These are phyloP conservation scores for Brassica hybrid DNA, from an alignment of 441 rosid genomes.

Conservation along the genomic window DNA sequence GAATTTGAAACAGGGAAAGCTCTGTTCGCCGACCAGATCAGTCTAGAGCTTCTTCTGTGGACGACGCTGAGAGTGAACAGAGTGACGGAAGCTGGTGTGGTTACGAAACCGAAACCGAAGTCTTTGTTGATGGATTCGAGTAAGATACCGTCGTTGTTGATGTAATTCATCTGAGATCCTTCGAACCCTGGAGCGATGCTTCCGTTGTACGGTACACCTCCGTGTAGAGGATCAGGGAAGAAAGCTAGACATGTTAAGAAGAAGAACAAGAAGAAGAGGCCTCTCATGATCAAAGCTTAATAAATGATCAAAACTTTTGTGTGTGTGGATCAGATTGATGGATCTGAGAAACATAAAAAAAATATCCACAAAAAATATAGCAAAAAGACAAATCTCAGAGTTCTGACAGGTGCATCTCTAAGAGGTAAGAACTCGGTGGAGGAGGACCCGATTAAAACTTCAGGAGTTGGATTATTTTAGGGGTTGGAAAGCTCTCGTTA, in stretches of 20 bases:
- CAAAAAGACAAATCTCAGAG: constrained; percentile 38
- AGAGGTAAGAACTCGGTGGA: constrained; percentile 1
- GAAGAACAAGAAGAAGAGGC: constrained; percentile 36
- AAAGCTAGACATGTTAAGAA: constrained; percentile 44
- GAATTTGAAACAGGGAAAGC: constrained; percentile 68
- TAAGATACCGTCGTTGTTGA: constrained; percentile 65
- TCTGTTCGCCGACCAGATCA: constrained; percentile 88
- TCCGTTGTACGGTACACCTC: constrained; percentile 47
- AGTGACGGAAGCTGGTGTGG: constrained; percentile 47
- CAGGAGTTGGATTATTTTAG: background rate
- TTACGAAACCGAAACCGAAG: constrained; percentile 68
- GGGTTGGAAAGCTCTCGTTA: constrained; percentile 16
- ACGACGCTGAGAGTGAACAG: constrained; percentile 58
- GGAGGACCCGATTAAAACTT: background rate
- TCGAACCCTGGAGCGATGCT: constrained; percentile 53
- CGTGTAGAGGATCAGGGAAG: constrained; percentile 49
- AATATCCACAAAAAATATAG: constrained; percentile 14
- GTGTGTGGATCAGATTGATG: constrained; percentile 32
- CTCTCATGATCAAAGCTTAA: constrained; percentile 52
- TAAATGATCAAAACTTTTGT: constrained; percentile 22
- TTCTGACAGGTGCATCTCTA: constrained; percentile 31
- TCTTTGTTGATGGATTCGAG: constrained; percentile 64
- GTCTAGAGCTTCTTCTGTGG: constrained; percentile 45
- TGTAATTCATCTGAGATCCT: constrained; percentile 80
- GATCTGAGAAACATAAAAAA: constrained; percentile 23